These are phyloP conservation scores for Apiospora pterosperma DNA, from an alignment of 2,329 filamentous ascomycete species.

Conservation along the genomic window DNA sequence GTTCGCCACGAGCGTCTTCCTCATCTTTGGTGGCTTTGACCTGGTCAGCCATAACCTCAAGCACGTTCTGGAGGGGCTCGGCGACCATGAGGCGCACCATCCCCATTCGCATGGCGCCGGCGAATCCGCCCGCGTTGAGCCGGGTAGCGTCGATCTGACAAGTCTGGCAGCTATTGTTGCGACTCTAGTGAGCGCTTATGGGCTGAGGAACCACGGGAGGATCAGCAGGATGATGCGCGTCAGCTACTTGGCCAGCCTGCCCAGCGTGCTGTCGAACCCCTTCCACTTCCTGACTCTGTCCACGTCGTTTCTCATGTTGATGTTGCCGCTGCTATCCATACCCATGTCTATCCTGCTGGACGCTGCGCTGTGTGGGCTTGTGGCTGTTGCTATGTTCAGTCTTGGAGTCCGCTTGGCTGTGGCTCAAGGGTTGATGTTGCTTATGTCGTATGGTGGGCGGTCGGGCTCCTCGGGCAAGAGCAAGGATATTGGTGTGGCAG, in stretches of 20 bases:
- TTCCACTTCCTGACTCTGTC: slow-evolving; percentile 92
- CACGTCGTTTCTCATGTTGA: slow-evolving; percentile 74
- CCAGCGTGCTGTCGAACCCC: slow-evolving; percentile 87
- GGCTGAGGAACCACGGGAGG: slow-evolving; percentile 83
- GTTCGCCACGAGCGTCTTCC: slow-evolving; percentile 91
- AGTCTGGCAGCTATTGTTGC: slow-evolving; percentile 77
- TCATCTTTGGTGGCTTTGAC: slow-evolving; percentile 97
- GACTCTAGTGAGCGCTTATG: slow-evolving; percentile 82
- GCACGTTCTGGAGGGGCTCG: slow-evolving; percentile 75
- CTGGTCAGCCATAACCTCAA: slow-evolving; percentile 91
- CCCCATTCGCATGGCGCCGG: slow-evolving; percentile 55
- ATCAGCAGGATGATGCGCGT: slow-evolving; percentile 91
- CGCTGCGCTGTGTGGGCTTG: slow-evolving; percentile 73
- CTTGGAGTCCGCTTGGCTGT: slow-evolving; percentile 81
- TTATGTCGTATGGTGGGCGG: slow-evolving; percentile 78
- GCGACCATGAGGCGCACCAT: slow-evolving; percentile 71
- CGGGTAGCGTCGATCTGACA: slow-evolving; percentile 77
- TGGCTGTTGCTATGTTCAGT: slow-evolving; percentile 84
- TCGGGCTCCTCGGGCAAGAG: slow-evolving; percentile 22
- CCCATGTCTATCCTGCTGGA: slow-evolving; percentile 83
- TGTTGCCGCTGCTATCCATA: slow-evolving; percentile 78
- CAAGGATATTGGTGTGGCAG: slow-evolving; percentile 54
- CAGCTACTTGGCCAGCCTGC: slow-evolving; percentile 75
- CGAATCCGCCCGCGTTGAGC: slow-evolving; percentile 48
- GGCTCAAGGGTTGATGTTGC: slow-evolving; percentile 85